Evolutionary conservation across 2,329 filamentous ascomycete genomes (phyloP).

Genomic region (Fusarium vanettenii): DNA sequence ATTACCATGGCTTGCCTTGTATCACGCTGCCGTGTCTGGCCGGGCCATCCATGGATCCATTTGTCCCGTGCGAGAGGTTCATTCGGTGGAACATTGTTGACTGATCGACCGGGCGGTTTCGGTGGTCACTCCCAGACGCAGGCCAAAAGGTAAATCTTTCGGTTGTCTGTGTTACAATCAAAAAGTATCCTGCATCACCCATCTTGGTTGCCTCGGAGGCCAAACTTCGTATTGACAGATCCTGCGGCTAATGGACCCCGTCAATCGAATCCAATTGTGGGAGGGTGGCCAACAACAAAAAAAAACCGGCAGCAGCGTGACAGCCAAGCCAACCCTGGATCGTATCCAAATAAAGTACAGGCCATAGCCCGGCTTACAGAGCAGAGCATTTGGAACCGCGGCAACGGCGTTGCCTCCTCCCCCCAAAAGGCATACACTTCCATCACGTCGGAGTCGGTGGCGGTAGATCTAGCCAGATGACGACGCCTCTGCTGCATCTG

Average conservation of each 20-base stretch:
- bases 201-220: background rate
- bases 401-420: constrained; percentile 2
- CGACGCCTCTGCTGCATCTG: constrained; percentile 5
- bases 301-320: background rate
- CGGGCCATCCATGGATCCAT: background rate
- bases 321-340: background rate
- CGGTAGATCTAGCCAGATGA: constrained; percentile 7
- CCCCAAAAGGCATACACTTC: background rate
- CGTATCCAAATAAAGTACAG: constrained; percentile 31
- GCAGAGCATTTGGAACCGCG: background rate
- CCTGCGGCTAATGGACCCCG: background rate
- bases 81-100: background rate
- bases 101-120: background rate
- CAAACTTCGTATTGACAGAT: background rate
- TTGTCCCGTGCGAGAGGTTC: background rate
- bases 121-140: background rate
- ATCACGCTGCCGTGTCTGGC: background rate
- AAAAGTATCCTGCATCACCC: background rate
- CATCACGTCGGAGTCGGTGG: background rate
- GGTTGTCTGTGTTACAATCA: background rate
- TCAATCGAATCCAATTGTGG: background rate
- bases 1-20: background rate
- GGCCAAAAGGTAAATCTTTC: background rate
- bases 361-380: background rate
- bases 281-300: constrained; percentile 1